phyloP scores from a whole-genome alignment of 2,329 filamentous ascomycete species.

The Fonsecaea pugnacius region DNA sequence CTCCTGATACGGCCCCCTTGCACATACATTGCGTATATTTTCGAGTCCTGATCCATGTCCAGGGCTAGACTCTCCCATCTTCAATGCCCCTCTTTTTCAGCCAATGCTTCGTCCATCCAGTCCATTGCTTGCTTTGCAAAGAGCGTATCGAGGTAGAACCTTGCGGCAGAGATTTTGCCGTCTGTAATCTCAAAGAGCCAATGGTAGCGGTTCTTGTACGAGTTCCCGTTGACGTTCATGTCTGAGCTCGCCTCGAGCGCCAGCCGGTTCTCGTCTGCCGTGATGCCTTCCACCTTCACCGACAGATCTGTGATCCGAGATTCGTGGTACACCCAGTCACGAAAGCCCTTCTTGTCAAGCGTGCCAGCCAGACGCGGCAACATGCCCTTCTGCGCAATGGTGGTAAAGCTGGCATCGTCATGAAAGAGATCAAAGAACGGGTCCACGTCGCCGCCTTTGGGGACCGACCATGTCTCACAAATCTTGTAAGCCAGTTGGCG shows the following conservation, averaged over 20 bases:
- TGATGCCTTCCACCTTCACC: constrained; percentile 6
- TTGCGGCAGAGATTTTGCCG: constrained; percentile 11
- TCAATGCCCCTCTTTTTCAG: neutral
- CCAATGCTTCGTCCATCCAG: constrained; percentile 7
- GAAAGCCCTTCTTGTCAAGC: constrained; percentile 9
- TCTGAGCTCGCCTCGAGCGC: constrained; percentile 13
- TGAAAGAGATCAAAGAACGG: constrained; percentile 12
- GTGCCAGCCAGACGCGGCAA: constrained; percentile 5
- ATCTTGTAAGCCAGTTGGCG: constrained; percentile 8
- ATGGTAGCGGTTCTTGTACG: constrained; percentile 8
- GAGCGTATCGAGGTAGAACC: constrained; percentile 17
- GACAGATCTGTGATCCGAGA: neutral
- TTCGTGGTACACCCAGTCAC: constrained; percentile 7
- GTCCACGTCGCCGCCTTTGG: constrained; percentile 6
- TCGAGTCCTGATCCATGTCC: too few species aligned
- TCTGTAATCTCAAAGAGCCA: constrained; percentile 15
- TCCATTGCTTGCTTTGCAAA: constrained; percentile 12
- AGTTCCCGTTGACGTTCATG: constrained; percentile 6
- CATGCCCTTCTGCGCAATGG: constrained; percentile 11
- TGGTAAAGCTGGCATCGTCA: constrained; percentile 15
- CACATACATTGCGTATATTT: too few species aligned
- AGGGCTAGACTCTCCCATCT: too few species aligned
- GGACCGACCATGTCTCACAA: constrained; percentile 6
- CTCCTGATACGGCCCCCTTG: too few species aligned
- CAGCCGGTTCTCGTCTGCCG: constrained; percentile 5